Conservation (phyloP, 495 filamentous ascomycete species). For the Hypomontagnella submonticulosa region DNA sequence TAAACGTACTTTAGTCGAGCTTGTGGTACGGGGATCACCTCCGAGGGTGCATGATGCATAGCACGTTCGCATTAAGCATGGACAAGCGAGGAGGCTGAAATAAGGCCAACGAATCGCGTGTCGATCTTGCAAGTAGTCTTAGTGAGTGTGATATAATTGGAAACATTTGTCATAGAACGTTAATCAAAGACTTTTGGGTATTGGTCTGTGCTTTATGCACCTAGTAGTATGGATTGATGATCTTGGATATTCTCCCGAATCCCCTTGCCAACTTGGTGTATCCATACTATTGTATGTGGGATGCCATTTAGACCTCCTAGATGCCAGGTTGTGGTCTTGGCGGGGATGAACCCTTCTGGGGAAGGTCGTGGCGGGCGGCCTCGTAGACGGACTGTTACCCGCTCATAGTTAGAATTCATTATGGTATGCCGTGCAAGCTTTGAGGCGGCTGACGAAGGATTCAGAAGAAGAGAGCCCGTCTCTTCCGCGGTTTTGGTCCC, state of each 20-base stretch:
- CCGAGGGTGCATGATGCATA: slow-evolving; percentile 21
- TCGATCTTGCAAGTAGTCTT: slow-evolving; percentile 1
- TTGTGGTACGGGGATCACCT: slow-evolving; percentile 22
- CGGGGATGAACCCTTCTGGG: slow-evolving; percentile 2
- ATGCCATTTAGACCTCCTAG: neutral
- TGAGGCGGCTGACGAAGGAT: slow-evolving; percentile 39
- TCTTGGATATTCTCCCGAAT: slow-evolving; percentile 5
- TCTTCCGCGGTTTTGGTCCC: slow-evolving; percentile 2
- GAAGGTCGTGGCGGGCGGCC: slow-evolving; percentile 26
- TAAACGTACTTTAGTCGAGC: slow-evolving; percentile 9
- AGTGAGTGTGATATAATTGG: slow-evolving; percentile 36
- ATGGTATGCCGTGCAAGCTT: slow-evolving; percentile 2
- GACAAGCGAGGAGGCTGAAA: slow-evolving; percentile 13
- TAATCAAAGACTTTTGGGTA: slow-evolving; percentile 10
- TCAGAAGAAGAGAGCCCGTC: neutral
- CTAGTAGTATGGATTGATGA: neutral
- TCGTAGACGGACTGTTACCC: slow-evolving; percentile 3
- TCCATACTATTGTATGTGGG: neutral
- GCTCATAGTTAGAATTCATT: slow-evolving; percentile 3
- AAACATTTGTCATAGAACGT: slow-evolving; percentile 37
- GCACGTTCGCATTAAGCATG: slow-evolving; percentile 15
- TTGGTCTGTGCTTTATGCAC: slow-evolving; percentile 18
- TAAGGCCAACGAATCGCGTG: neutral
- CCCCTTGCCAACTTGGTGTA: neutral
- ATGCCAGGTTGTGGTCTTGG: slow-evolving; percentile 12